phyloP scores from a whole-genome alignment of 768 basidiomycete species.

The Asterophora lycoperdoides region DNA sequence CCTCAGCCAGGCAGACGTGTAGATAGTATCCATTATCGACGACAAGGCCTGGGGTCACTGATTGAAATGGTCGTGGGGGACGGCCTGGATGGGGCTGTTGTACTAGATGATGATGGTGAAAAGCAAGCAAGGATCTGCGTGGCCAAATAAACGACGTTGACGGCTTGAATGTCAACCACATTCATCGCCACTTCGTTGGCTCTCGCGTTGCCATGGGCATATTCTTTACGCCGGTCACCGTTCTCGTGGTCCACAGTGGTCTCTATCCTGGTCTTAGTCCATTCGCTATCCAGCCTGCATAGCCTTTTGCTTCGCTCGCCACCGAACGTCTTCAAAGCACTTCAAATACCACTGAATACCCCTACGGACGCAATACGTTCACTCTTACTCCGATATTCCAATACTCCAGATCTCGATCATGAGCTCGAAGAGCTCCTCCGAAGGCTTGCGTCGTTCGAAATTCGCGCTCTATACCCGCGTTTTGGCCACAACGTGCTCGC shows the following conservation, averaged over 20 bases:
- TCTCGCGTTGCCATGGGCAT: slow-evolving; percentile 17
- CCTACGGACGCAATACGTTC: slow-evolving; percentile 49
- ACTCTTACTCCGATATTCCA: slow-evolving; percentile 37
- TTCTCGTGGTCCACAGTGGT: slow-evolving; percentile 21
- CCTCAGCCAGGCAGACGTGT: too few relatives aligned
- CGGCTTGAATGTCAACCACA: slow-evolving; percentile 10
- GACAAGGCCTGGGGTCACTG: too few relatives aligned
- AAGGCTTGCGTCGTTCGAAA: slow-evolving; percentile 52
- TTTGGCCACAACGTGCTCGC: slow-evolving; percentile 66
- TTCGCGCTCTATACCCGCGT: slow-evolving; percentile 55
- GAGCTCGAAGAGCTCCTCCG: slow-evolving; percentile 51
- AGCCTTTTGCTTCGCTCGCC: slow-evolving; percentile 44
- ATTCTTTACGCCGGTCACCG: slow-evolving; percentile 13
- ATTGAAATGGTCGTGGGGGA: too few relatives aligned
- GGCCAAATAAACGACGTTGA: neutral
- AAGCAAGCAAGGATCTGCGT: too few relatives aligned
- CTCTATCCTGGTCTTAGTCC: slow-evolving; percentile 40
- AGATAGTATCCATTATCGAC: too few relatives aligned
- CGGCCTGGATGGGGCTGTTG: too few relatives aligned
- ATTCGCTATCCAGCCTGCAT: slow-evolving; percentile 49
- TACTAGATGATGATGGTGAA: too few relatives aligned
- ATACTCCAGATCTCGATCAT: slow-evolving; percentile 37
- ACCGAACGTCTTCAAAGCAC: slow-evolving; percentile 55
- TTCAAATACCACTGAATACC: slow-evolving; percentile 52
- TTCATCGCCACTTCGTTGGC: slow-evolving; percentile 16